Conservation (phyloP, 345 rosid genomes). For the Physaria fendleri region DNA sequence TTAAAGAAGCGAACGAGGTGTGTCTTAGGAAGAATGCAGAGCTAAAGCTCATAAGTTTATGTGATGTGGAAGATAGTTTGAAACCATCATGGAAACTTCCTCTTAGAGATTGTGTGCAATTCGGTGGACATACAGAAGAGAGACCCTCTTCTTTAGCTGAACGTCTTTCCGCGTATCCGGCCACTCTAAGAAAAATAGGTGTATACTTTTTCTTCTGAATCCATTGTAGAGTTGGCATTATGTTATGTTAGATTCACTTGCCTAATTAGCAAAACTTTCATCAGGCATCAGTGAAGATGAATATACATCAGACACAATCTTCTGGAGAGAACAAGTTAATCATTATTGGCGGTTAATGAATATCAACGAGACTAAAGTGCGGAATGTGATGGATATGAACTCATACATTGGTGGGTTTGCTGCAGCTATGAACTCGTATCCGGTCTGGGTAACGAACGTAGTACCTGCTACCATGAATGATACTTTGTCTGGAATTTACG, state of each 20-base stretch:
- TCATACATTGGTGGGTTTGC: slow-evolving; percentile 81
- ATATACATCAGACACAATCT: slow-evolving; percentile 44
- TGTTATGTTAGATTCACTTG: not conserved
- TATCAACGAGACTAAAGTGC: slow-evolving; percentile 39
- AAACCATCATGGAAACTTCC: slow-evolving; percentile 79
- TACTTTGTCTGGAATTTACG: slow-evolving; percentile 67
- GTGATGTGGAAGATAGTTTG: slow-evolving; percentile 48
- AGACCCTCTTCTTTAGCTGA: slow-evolving; percentile 60
- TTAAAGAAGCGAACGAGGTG: slow-evolving; percentile 50
- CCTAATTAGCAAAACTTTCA: not conserved
- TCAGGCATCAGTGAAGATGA: slow-evolving; percentile 65
- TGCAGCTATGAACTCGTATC: slow-evolving; percentile 50
- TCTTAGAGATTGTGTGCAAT: slow-evolving; percentile 50
- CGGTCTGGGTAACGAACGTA: slow-evolving; percentile 93
- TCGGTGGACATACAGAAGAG: slow-evolving; percentile 25
- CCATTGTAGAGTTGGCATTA: not conserved
- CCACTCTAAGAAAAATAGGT: slow-evolving; percentile 58
- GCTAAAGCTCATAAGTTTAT: slow-evolving; percentile 49
- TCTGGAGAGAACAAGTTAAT: slow-evolving; percentile 71
- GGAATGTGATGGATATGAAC: slow-evolving; percentile 92
- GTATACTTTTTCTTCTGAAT: not conserved
- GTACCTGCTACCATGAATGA: slow-evolving; percentile 66
- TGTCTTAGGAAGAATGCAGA: slow-evolving; percentile 59
- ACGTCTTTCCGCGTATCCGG: slow-evolving; percentile 58
- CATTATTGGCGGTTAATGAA: slow-evolving; percentile 68